phyloP scores from a whole-genome alignment of 331 rosid genomes.

The Arachis monticola region DNA sequence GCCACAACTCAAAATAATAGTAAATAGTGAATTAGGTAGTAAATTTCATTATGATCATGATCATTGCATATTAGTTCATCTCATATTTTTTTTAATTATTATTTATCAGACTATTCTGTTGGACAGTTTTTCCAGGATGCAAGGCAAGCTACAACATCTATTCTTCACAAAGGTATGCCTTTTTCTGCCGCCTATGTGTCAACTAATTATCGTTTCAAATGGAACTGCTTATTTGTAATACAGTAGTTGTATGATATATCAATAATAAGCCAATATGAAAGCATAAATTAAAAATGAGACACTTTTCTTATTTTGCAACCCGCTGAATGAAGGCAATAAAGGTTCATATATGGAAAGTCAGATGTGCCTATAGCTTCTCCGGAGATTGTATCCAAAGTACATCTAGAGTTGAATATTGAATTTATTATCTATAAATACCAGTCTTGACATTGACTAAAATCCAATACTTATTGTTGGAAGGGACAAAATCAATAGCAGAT shows the following conservation, averaged over 20 bases:
- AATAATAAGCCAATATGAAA: constrained; percentile 20
- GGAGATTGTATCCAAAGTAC: constrained; percentile 66
- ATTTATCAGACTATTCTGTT: constrained; percentile 85
- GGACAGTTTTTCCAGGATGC: constrained; percentile 94
- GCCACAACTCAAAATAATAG: no score
- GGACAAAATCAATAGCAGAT: no score
- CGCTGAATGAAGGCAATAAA: constrained; percentile 31
- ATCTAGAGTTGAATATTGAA: constrained; percentile 46
- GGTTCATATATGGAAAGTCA: constrained; percentile 94
- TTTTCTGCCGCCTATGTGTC: constrained; percentile 16
- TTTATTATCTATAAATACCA: no score
- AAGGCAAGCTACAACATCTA: constrained; percentile 69
- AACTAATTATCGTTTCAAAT: constrained; percentile 18
- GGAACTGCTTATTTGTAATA: constrained; percentile 6
- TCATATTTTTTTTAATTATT: constrained; percentile 34
- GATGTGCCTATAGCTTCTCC: constrained; percentile 85
- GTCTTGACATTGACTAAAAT: no score
- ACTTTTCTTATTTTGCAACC: constrained; percentile 23
- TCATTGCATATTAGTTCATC: constrained; percentile 24
- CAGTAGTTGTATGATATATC: constrained; percentile 26
- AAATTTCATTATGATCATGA: constrained; percentile 21
- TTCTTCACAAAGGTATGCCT: constrained; percentile 79
- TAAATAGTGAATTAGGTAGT: no score
- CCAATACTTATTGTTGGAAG: no score
- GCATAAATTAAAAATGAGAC: constrained; percentile 27